These are phyloP conservation scores for Ophiostoma sp. DNA, from an alignment of 2,329 filamentous ascomycete species.

Conservation along the genomic window DNA sequence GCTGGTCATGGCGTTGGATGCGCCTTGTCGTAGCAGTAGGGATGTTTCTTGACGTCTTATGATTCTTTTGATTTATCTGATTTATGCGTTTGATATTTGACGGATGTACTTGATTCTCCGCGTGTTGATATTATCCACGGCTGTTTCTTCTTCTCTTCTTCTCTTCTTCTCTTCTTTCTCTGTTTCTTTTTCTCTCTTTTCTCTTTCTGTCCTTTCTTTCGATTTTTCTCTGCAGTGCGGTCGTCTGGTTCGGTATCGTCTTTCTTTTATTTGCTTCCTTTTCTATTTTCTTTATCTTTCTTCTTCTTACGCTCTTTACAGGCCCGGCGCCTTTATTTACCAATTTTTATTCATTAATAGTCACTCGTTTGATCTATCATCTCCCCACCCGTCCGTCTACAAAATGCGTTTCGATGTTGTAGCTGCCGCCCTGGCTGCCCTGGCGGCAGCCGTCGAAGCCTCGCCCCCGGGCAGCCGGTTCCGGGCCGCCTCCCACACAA, in stretches of 20 bases:
- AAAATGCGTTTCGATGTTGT: slow-evolving; percentile 30
- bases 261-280: neutral
- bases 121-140: neutral
- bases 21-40: neutral
- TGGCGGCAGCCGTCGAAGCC: slow-evolving; percentile 32
- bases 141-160: neutral
- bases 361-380: neutral
- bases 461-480: slow-evolving; percentile 18
- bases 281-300: neutral
- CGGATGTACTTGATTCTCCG: neutral
- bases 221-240: slow-evolving; percentile 3
- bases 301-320: neutral
- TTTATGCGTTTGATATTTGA: neutral
- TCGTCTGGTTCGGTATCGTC: slow-evolving; percentile 1
- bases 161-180: neutral
- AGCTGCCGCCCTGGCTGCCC: slow-evolving; percentile 31
- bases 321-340: neutral
- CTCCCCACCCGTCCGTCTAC: neutral
- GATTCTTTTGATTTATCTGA: neutral
- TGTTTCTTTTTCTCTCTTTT: neutral
- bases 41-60: neutral
- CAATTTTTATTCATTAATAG: neutral
- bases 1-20: slow-evolving; percentile 2
- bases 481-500: slow-evolving; percentile 7
- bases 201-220: neutral